Conservation (phyloP, 257 asterid species). For the Scutellaria barbata region DNA sequence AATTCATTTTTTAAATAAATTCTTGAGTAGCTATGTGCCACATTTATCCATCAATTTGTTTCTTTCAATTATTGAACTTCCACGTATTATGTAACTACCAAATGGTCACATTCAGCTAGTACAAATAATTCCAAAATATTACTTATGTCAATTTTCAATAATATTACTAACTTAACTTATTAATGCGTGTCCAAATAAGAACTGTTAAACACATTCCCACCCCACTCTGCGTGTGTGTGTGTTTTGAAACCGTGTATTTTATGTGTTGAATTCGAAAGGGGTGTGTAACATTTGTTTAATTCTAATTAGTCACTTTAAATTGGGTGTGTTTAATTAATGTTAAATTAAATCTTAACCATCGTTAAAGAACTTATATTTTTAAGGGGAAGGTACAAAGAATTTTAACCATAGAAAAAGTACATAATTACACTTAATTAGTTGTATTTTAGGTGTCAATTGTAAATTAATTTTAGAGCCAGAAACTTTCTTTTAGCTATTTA, state of each 20-base stretch:
- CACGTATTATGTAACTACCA: slow-evolving; percentile 25
- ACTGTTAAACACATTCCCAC: neutral
- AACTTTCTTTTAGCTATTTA: no score
- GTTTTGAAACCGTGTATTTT: no score
- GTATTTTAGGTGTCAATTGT: no score
- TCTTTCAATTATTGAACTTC: slow-evolving; percentile 25
- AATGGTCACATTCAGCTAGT: slow-evolving; percentile 31
- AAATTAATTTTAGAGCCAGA: no score
- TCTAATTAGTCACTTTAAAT: no score
- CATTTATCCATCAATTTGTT: slow-evolving; percentile 20
- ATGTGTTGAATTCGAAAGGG: neutral
- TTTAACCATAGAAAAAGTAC: no score
- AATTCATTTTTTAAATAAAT: neutral
- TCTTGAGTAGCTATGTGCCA: slow-evolving; percentile 8
- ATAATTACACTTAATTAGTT: no score
- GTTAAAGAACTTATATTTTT: no score
- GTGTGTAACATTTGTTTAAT: neutral
- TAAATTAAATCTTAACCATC: no score
- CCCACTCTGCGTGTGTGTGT: no score
- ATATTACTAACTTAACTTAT: neutral
- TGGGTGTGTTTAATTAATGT: no score
- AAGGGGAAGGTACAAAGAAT: no score
- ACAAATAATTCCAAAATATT: slow-evolving; percentile 29
- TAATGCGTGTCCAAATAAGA: slow-evolving; percentile 22
- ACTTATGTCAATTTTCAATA: slow-evolving; percentile 23